Evolutionary conservation across 139 green algal species (phyloP).

Genomic region (Chlamydomonas eustigma): DNA sequence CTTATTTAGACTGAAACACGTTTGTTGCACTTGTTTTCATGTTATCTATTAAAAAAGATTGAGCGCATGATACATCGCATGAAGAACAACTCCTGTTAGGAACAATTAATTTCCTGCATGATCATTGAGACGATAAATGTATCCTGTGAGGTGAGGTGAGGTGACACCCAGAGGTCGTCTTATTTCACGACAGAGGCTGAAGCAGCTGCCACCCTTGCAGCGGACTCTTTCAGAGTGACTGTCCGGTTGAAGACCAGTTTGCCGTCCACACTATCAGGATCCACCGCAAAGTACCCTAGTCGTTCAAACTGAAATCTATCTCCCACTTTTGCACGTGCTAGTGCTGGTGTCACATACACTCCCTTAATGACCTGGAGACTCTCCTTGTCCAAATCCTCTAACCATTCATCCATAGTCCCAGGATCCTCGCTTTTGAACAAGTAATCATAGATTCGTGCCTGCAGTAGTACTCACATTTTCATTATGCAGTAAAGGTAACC

Average conservation of each 20-base stretch:
- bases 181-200: too few relatives aligned
- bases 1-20: too few relatives aligned
- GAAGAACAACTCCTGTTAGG: too few relatives aligned
- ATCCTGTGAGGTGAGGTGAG: too few relatives aligned
- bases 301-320: conserved; percentile 94
- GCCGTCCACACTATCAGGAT: neutral
- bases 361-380: conserved; percentile 24
- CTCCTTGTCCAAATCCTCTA: conserved; percentile 81
- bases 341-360: conserved; percentile 23
- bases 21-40: too few relatives aligned
- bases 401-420: conserved; percentile 65
- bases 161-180: too few relatives aligned
- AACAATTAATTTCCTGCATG: too few relatives aligned
- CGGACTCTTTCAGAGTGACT: conserved; percentile 8
- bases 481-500: too few relatives aligned
- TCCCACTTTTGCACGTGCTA: conserved; percentile 19
- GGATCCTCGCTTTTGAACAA: conserved; percentile 83
- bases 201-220: neutral
- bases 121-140: too few relatives aligned
- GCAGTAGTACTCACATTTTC: too few relatives aligned
- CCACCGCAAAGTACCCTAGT: conserved; percentile 77
- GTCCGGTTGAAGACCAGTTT: conserved; percentile 9
- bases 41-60: too few relatives aligned
- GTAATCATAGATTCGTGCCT: conserved; percentile 76
- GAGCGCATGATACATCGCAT: too few relatives aligned